Conservation (phyloP, 495 filamentous ascomycete species). For the Xylaria nigripes region DNA sequence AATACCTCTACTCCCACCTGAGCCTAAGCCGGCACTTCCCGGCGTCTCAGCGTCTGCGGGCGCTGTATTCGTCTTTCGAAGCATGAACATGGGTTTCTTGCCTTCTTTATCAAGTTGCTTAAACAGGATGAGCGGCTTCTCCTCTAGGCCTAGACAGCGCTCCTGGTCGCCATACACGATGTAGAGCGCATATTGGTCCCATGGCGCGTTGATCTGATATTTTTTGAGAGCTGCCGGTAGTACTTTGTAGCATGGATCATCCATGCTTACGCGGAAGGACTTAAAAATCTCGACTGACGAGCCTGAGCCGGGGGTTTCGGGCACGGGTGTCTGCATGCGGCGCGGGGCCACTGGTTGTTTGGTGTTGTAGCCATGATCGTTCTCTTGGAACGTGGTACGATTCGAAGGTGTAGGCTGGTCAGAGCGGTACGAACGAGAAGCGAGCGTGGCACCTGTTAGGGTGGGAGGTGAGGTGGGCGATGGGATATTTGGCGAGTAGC, state of each 20-base stretch:
- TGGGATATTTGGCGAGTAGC: slow-evolving; percentile 67
- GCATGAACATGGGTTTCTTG: slow-evolving; percentile 98
- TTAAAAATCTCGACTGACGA: slow-evolving; percentile 90
- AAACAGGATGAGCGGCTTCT: slow-evolving; percentile 90
- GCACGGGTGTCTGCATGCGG: slow-evolving; percentile 44
- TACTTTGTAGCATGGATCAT: slow-evolving; percentile 95
- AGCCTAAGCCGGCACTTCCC: slow-evolving; percentile 41
- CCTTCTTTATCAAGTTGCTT: slow-evolving; percentile 96
- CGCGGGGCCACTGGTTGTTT: slow-evolving; percentile 36
- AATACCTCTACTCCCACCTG: slow-evolving; percentile 24
- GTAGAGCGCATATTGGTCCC: slow-evolving; percentile 93
- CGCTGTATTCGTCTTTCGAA: slow-evolving; percentile 57
- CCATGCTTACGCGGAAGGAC: slow-evolving; percentile 92
- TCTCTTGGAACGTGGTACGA: slow-evolving; percentile 40
- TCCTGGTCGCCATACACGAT: slow-evolving; percentile 98
- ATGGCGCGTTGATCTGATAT: slow-evolving; percentile 96
- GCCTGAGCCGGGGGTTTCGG: slow-evolving; percentile 40
- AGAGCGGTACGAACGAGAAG: slow-evolving; percentile 47
- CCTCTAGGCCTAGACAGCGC: slow-evolving; percentile 81
- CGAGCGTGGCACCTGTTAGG: slow-evolving; percentile 40
- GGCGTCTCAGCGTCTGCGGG: slow-evolving; percentile 35
- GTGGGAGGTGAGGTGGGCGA: slow-evolving; percentile 73
- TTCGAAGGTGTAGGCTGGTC: slow-evolving; percentile 38
- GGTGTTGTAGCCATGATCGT: slow-evolving; percentile 40
- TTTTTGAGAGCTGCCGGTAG: slow-evolving; percentile 91